A percentile compares a stretch with the other conserved stretches of the same genome.
phyloP scores from a whole-genome alignment of 1,139 yeast genomes.

The Geotrichum armillariae region DNA sequence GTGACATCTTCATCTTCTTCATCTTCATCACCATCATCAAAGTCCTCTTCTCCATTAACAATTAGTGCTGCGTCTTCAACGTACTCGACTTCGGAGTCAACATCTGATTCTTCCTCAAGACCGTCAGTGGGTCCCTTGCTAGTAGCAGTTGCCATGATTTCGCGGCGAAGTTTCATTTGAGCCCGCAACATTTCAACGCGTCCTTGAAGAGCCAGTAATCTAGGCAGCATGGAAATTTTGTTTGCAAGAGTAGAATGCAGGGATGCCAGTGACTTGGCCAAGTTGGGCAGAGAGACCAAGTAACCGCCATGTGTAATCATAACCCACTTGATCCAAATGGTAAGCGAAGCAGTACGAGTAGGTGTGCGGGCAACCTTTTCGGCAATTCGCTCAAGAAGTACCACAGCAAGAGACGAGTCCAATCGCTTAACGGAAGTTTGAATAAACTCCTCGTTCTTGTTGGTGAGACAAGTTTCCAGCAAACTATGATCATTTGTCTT shows the following conservation, averaged over 20 bases:
- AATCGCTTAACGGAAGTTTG: constrained; percentile 69
- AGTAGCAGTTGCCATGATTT: constrained; percentile 41
- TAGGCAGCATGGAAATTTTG: constrained; percentile 74
- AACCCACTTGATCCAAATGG: constrained; percentile 92
- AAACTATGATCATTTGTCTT: constrained; percentile 43
- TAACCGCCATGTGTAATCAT: constrained; percentile 89
- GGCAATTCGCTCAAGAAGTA: constrained; percentile 76
- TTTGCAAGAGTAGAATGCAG: constrained; percentile 74
- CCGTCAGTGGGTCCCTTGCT: constrained; percentile 42
- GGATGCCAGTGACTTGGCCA: constrained; percentile 66
- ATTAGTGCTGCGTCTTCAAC: constrained; percentile 53
- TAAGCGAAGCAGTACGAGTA: constrained; percentile 69
- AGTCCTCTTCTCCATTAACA: constrained; percentile 44
- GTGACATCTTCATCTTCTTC: constrained; percentile 37
- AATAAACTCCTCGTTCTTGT: constrained; percentile 70
- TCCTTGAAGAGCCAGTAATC: constrained; percentile 80
- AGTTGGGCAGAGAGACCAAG: constrained; percentile 66
- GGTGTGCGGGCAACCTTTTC: constrained; percentile 75
- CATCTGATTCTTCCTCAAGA: constrained; percentile 41
- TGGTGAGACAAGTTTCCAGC: constrained; percentile 68
- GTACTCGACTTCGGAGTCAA: constrained; percentile 45
- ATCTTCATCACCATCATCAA: constrained; percentile 46
- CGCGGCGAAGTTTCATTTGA: constrained; percentile 66
- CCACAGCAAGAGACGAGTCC: constrained; percentile 71
- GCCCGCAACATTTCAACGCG: constrained; percentile 70